These are phyloP conservation scores for Dothideomycetes sp. DNA, from an alignment of 2,329 filamentous ascomycete species.

Conservation along the genomic window DNA sequence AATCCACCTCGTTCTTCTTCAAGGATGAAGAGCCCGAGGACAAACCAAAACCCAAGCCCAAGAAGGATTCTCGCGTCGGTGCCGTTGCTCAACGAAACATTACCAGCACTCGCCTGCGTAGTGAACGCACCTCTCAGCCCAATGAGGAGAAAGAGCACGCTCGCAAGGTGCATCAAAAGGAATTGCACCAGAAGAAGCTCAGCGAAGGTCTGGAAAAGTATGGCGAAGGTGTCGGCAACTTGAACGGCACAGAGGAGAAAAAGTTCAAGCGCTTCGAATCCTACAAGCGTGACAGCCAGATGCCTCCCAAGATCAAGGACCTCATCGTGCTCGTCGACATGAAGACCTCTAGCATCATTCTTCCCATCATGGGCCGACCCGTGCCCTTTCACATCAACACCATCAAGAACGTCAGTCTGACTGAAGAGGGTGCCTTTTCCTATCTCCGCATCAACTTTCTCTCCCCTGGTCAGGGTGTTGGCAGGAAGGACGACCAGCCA, in stretches of 20 bases:
- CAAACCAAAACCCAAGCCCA: slow-evolving; percentile 75
- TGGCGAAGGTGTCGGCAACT: slow-evolving; percentile 69
- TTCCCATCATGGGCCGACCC: slow-evolving; percentile 93
- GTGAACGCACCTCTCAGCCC: slow-evolving; percentile 75
- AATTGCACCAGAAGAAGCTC: slow-evolving; percentile 78
- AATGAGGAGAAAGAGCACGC: slow-evolving; percentile 84
- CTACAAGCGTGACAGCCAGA: slow-evolving; percentile 94
- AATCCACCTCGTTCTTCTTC: slow-evolving; percentile 97
- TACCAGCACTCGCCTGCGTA: slow-evolving; percentile 82
- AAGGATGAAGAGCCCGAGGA: slow-evolving; percentile 85
- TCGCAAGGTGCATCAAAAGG: slow-evolving; percentile 84
- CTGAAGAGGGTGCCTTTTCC: slow-evolving; percentile 86
- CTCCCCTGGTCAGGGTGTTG: slow-evolving; percentile 92
- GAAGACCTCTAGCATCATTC: slow-evolving; percentile 80
- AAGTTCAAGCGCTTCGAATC: slow-evolving; percentile 99
- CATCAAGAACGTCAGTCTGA: slow-evolving; percentile 98
- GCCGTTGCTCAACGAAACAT: slow-evolving; percentile 92
- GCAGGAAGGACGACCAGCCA: slow-evolving; percentile 85
- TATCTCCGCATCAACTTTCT: slow-evolving; percentile 96
- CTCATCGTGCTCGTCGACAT: slow-evolving; percentile 81
- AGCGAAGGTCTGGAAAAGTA: slow-evolving; percentile 78
- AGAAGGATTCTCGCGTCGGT: slow-evolving; percentile 70
- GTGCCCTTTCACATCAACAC: slow-evolving; percentile 97
- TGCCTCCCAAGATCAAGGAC: slow-evolving; percentile 72
- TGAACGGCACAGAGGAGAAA: slow-evolving; percentile 88